Percentiles rank a stretch among this genome's conserved stretches.
These are phyloP conservation scores for Serpula lacrymans DNA, from an alignment of 768 basidiomycete genomes.

Conservation along the genomic window DNA sequence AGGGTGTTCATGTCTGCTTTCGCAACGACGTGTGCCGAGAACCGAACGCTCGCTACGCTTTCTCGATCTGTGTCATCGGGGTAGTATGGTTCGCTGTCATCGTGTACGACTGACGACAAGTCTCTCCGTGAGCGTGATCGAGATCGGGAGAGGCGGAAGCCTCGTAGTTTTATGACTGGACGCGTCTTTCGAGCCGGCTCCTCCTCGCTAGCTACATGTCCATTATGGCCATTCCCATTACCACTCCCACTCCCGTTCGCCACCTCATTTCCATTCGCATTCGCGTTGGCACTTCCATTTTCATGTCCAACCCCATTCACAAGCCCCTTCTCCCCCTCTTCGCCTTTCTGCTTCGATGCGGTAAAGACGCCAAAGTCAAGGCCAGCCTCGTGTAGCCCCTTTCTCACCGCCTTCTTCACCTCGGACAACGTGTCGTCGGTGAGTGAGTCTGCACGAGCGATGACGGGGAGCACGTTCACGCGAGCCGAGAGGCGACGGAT, in stretches of 20 bases:
- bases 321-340: slow-evolving; percentile 10
- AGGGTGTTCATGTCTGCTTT: slow-evolving; percentile 54
- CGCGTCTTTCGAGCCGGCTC: slow-evolving; percentile 56
- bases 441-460: slow-evolving; percentile 77
- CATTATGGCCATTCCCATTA: slow-evolving; percentile 31
- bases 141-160: slow-evolving; percentile 49
- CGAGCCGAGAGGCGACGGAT: slow-evolving; percentile 72
- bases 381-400: slow-evolving; percentile 59
- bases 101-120: slow-evolving; percentile 54
- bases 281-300: slow-evolving; percentile 25
- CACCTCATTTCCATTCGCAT: slow-evolving; percentile 20
- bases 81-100: slow-evolving; percentile 51
- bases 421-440: slow-evolving; percentile 72
- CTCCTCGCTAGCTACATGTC: slow-evolving; percentile 31
- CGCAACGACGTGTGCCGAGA: slow-evolving; percentile 67
- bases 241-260: slow-evolving; percentile 22
- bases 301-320: slow-evolving; percentile 11
- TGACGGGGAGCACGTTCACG: slow-evolving; percentile 77
- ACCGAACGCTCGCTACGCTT: slow-evolving; percentile 72
- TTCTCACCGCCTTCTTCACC: slow-evolving; percentile 71
- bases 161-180: slow-evolving; percentile 68
- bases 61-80: slow-evolving; percentile 62
- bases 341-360: slow-evolving; percentile 29
- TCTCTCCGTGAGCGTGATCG: slow-evolving; percentile 75
- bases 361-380: slow-evolving; percentile 79